Conservation (phyloP, 306 rosid genomes). For the Luffa acutangula region DNA sequence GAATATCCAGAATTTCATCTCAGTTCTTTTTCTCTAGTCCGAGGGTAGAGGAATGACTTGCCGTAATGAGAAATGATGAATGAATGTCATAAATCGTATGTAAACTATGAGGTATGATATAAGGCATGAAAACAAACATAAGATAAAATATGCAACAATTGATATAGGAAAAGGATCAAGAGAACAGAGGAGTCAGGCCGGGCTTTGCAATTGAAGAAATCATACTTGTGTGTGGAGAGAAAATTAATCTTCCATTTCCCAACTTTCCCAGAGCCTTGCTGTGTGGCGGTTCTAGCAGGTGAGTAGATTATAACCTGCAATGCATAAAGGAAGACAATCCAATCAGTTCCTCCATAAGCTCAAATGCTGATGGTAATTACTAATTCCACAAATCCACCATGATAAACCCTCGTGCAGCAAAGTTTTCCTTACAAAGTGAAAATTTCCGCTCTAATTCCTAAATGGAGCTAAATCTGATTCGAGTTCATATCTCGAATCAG, state of each 20-base stretch:
- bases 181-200: neutral
- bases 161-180: neutral
- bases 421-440: too few relatives aligned
- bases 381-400: neutral
- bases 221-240: constrained; percentile 79
- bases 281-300: constrained; percentile 87
- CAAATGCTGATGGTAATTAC: neutral
- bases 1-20: neutral
- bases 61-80: neutral
- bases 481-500: too few relatives aligned
- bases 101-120: neutral
- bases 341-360: neutral
- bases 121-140: neutral
- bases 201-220: neutral
- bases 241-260: constrained; percentile 93
- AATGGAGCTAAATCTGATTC: too few relatives aligned
- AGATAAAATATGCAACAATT: neutral
- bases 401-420: too few relatives aligned
- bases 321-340: neutral
- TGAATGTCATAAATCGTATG: neutral
- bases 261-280: constrained; percentile 94
- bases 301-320: constrained; percentile 79
- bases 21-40: neutral
- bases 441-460: too few relatives aligned
- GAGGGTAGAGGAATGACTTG: neutral